Base-by-base conservation (phyloP, 2,329 filamentous ascomycete species). In the Neonectria neomacrospora region DNA sequence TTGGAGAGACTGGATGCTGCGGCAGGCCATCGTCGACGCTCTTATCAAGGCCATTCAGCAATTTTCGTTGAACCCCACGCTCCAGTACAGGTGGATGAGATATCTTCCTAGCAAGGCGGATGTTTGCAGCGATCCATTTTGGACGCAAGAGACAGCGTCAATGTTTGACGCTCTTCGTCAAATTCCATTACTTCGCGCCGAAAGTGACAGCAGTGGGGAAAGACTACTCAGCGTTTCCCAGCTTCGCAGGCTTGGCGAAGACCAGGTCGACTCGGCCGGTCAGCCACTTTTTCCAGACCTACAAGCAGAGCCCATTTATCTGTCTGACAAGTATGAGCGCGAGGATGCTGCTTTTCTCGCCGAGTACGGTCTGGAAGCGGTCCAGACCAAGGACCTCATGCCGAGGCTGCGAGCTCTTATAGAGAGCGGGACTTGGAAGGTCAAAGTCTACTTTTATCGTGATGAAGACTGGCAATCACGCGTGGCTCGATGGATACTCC, bases 41-140 rank as follows among this genome's bases (percentile, higher is more conserved):
- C 32, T 58, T 7, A 39, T 52, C 22, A 20, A 44, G 10, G 45
- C 16, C 14, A 10, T 58, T 2, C 12, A 32, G 12, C 32, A 52
- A 8, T 18, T 58, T 20, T 44, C 45, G 8, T 18, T 22, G 22
- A 18, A 58, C 8, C 10, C 34, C 16, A 52, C 45, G 20, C 45
- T 58, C 7, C 34, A 12, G 18, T 58, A 52, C 14, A 12, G 8
- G 12, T 58, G 55, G 55, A 51, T 58, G 26, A 11, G 45, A 22
- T 58, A 52, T 26, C 37, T 58, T 10, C 55, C 55, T 20, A 22
- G 5, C 11, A 5, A 44, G 2, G 18, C 18, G 12, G 12, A 20
- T 22, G 18, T 44, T 44, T 7, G 18, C 18, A 8, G 41, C 3
- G 41, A 44, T 22, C 41, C 18, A 7, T 44, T 44, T 14, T 44